Conservation (phyloP, 805 yeast genomes). For the Komagataella pseudopastoris region DNA sequence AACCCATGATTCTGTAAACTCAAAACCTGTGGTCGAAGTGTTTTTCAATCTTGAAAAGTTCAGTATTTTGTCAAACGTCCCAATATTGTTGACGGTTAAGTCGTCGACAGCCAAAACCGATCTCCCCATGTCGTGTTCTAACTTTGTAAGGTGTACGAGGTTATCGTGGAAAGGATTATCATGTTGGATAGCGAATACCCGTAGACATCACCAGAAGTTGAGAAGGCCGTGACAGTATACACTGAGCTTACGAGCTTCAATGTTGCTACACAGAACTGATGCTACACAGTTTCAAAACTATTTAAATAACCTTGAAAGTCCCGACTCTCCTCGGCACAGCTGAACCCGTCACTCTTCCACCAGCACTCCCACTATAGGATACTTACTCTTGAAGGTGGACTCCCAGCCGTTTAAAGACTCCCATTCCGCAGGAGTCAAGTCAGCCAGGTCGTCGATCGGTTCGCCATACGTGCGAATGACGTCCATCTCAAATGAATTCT, state of each 20-base stretch:
- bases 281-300: background rate
- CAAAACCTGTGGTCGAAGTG: slow-evolving; percentile 15
- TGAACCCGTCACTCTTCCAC: slow-evolving; percentile 16
- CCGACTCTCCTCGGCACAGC: background rate
- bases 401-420: slow-evolving; percentile 78
- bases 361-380: slow-evolving; percentile 66
- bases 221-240: too few species aligned
- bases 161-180: slow-evolving; percentile 6
- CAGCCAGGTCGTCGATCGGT: slow-evolving; percentile 64
- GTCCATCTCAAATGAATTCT: slow-evolving; percentile 67
- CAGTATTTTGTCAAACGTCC: slow-evolving; percentile 43
- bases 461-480: slow-evolving; percentile 55
- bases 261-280: background rate
- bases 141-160: slow-evolving; percentile 11
- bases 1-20: slow-evolving; percentile 32
- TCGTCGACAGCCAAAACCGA: slow-evolving; percentile 33
- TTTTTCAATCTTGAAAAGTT: slow-evolving; percentile 32
- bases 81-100: slow-evolving; percentile 45
- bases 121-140: slow-evolving; percentile 17
- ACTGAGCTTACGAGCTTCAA: too few species aligned
- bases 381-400: slow-evolving; percentile 68
- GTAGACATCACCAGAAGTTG: background rate
- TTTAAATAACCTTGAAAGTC: background rate
- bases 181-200: slow-evolving; percentile 8
- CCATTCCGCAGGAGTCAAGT: slow-evolving; percentile 43